These are phyloP conservation scores for Penicillium sp. DNA, from an alignment of 2,329 filamentous ascomycete species.

Conservation along the genomic window DNA sequence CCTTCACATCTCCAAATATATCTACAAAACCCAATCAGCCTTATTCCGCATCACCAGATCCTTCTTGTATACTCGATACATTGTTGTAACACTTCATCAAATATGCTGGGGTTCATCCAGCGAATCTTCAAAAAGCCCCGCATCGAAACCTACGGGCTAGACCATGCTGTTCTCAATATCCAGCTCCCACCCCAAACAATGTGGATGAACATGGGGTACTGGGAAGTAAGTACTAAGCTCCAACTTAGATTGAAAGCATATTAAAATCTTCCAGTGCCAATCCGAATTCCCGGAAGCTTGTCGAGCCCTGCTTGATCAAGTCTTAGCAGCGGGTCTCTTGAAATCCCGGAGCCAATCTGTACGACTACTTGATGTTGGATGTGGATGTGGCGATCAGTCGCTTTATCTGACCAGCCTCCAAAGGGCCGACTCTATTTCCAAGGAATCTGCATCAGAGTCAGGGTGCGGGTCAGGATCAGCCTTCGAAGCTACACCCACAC, in stretches of 20 bases:
- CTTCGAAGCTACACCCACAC: neutral
- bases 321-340: constrained; percentile 49
- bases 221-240: constrained; percentile 43
- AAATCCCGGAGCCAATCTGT: constrained; percentile 7
- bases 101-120: constrained; percentile 11
- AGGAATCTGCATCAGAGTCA: neutral
- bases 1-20: neutral
- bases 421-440: neutral
- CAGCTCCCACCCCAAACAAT: constrained; percentile 50
- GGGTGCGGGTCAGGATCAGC: neutral
- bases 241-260: neutral
- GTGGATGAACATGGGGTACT: constrained; percentile 67
- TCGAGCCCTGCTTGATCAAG: constrained; percentile 49
- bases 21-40: no score
- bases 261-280: constrained; percentile 23
- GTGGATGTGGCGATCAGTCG: constrained; percentile 62
- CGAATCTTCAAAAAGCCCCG: constrained; percentile 8
- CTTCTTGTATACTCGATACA: no score
- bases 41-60: no score
- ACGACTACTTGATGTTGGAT: constrained; percentile 53
- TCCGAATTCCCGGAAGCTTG: constrained; percentile 50
- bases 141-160: constrained; percentile 48
- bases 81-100: no score
- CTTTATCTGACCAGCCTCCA: constrained; percentile 38
- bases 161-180: constrained; percentile 59